Percentiles rank a stretch among this genome's conserved stretches.
These are phyloP conservation scores for Exophiala sp. DNA, from an alignment of 2,329 filamentous ascomycete genomes.

Conservation along the genomic window DNA sequence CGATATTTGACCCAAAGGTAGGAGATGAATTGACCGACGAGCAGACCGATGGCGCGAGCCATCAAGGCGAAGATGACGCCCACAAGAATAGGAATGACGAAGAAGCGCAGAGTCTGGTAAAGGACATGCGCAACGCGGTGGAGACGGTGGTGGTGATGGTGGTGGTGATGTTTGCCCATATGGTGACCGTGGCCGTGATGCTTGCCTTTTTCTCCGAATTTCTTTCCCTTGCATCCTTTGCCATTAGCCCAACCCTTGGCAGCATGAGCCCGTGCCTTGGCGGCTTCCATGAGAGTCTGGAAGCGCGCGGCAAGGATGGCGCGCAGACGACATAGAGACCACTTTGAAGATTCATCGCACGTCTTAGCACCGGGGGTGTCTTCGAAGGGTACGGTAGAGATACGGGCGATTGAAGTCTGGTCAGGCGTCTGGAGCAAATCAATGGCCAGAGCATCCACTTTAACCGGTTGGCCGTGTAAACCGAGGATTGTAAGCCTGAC, in stretches of 20 bases:
- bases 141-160: constrained; percentile 33
- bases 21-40: constrained; percentile 43
- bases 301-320: constrained; percentile 39
- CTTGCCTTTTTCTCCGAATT: constrained; percentile 13
- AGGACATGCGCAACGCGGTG: constrained; percentile 33
- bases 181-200: constrained; percentile 19
- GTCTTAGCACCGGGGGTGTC: constrained; percentile 31
- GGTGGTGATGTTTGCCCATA: constrained; percentile 30
- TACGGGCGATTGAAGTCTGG: constrained; percentile 36
- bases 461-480: constrained; percentile 39
- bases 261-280: constrained; percentile 17
- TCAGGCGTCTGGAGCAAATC: constrained; percentile 35
- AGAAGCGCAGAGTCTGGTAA: constrained; percentile 40
- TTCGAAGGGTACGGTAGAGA: constrained; percentile 34
- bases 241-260: constrained; percentile 22
- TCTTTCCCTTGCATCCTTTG: constrained; percentile 16
- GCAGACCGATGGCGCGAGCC: constrained; percentile 43
- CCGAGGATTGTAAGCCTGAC: constrained; percentile 44
- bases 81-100: constrained; percentile 41
- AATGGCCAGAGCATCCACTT: constrained; percentile 41
- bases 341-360: constrained; percentile 35
- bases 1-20: constrained; percentile 40
- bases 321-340: constrained; percentile 40
- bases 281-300: constrained; percentile 33
- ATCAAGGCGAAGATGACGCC: constrained; percentile 43